Base-by-base conservation (phyloP, 2,329 filamentous ascomycete species). In the Teratosphaeria zuluensis region DNA sequence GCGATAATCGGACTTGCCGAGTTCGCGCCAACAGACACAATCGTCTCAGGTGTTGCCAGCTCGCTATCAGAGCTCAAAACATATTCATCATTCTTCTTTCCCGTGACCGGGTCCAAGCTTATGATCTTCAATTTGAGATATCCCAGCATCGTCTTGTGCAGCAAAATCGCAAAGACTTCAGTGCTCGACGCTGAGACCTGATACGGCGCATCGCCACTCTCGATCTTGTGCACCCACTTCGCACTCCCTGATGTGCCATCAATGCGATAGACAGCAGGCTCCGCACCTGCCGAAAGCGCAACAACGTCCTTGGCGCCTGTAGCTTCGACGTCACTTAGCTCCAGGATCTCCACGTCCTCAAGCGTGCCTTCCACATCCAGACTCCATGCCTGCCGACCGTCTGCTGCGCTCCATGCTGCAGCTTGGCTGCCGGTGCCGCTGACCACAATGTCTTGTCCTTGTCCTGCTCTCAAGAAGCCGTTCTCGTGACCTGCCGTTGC, bases 321-420 rank as follows among this genome's bases (percentile, higher is more conserved):
- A 54, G 70, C 68, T 55, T 72, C 65, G 62, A 62, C 66, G 70
- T 85, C 86, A 28, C 83, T 84, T 69, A 89, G 77, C 74, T 88
- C 87, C 72, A 92, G 78, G 38, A 92, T 84, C 77, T 94, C 91
- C 58, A 96, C 73, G 71, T 90, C 89, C 69, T 81, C 82, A 19
- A 87, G 78, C 19, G 68, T 59, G 52, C 73, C 87, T 6, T 73
- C 70, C 59, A 90, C 84, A 54, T 79, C 77, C 51, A 80, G 24
- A 59, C 84, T 83, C 90, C 94, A 99, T 42, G 84, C 79, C 63
- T 89, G 82, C 67, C 88, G 85, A 31, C 94, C 94, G 66, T 87
- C 89, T 54, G 87, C 78, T 38, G 90, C 90, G 74, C 90, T 87
- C 92, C 92, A 97, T 14, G 88, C 83, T 57, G 87, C 83, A 31